Evolutionary conservation across 2,329 filamentous ascomycete species (phyloP), one percentile per base, ranked within the genome.

Genomic region (Colletotrichum incanum): DNA sequence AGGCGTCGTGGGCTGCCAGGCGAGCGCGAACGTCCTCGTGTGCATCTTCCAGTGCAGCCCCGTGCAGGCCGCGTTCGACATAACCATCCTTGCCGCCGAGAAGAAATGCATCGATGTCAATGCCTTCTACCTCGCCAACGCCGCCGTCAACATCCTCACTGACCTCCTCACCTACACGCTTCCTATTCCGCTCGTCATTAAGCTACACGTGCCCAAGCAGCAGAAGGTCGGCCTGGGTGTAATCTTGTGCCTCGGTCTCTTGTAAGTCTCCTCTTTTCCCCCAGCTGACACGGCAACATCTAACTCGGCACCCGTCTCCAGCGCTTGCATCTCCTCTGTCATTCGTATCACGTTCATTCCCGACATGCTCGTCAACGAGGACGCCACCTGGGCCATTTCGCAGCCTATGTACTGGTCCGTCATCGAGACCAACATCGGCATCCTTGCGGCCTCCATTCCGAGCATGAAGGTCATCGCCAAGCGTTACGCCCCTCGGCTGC

Each of bases 111-210:
- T 87, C 65, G 77, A 84, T 60, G 83, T 86, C 73, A 84, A 86
- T 61, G 79, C 83, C 23, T 86, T 86, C 75, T 86, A 86, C 74
- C 81, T 86, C 28, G 79, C 81, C 65, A 85, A 86, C 70, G 84
- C 86, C 0, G 84, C 81, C 3, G 77, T 86, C 47, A 86, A 86
- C 75, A 85, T 87, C 70, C 70, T 83, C 18, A 86, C 85, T 16
- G 84, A 86, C 74, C 65, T 87, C 12, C 66, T 85, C 26, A 85
- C 84, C 31, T 86, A 84, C 72, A 79, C 80, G 2, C 76, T 87
- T 7, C 86, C 86, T 1, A 80, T 86, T 66, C 80, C 79, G 5
- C 81, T 85, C 16, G 77, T 87, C 28, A 78, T 82, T 72, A 80
- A 79, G 31, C 76, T 87, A 11, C 84, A 85, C 63, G 79, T 86